Base-by-base conservation (phyloP, 768 basidiomycete species). In the Daedalea quercina region DNA sequence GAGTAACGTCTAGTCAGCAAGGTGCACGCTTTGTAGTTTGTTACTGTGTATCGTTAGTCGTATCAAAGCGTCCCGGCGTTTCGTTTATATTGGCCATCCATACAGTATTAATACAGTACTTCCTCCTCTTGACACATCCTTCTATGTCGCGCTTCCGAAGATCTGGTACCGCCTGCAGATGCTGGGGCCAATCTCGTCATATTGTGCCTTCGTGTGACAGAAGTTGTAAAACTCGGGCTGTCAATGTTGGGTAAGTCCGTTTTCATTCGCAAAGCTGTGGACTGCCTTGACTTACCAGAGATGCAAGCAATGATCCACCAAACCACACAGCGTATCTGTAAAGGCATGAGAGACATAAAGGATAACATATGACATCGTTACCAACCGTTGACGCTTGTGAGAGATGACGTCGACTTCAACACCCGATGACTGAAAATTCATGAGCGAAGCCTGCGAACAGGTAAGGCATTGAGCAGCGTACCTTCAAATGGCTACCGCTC, bases 391-490 rank as follows among this genome's bases (percentile, higher is more conserved):
- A 53, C 92, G 86, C 74, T 97, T 97, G 79, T 99, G 96, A 9
- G 89, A 90, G 65, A 98, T 96, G 63, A 99, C 95, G 56, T 99
- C 94, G 57, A 98, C 94, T 49, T 97, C 95, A 20, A 98, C 90
- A 23, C 96, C 95, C 23, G 91, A 90, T 8, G 94, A 97, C 91
- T 96, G 22, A 8, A 13, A 49, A 1, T 28, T 22, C 8, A 17
- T 31, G 28, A 34, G 40, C 26, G 17, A 52, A 1, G 34, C 52
- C 24, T 51, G 25, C 24, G 15, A 3, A 24, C 15, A 3, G 44
- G 33, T 12, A 3, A 43, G 28, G 44, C 19, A 25, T 34, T 17
- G 35, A 44, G 20, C 26, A 2, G 65, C 78, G 31, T 60, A 94
- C 93, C 76, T 84, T 87, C 61, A 84, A 79, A 23, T 74, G 70